phyloP scores from a whole-genome alignment of 306 rosid species.

The Mimosa pudica region DNA sequence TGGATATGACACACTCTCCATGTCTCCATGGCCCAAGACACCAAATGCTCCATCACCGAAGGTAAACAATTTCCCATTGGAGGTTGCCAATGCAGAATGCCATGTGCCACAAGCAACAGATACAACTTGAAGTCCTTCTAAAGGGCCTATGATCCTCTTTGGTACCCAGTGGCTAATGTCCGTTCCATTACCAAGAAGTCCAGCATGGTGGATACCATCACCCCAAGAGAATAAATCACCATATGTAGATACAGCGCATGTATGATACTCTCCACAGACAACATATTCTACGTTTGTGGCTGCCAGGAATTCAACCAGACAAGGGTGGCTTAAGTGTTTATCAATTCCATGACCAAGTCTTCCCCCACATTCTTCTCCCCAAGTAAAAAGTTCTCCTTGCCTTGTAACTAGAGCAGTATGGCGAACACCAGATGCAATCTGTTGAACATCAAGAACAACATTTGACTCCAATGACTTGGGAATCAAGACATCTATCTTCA shows the following conservation, averaged over 20 bases:
- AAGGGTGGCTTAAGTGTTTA: slow-evolving; percentile 62
- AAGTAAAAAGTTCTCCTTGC: slow-evolving; percentile 97
- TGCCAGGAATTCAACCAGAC: slow-evolving; percentile 78
- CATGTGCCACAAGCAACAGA: slow-evolving; percentile 90
- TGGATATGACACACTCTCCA: slow-evolving; percentile 66
- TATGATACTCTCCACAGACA: slow-evolving; percentile 90
- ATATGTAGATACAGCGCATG: slow-evolving; percentile 75
- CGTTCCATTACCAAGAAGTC: slow-evolving; percentile 94
- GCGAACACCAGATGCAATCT: slow-evolving; percentile 74
- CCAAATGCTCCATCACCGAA: slow-evolving; percentile 96
- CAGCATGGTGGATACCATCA: slow-evolving; percentile 75
- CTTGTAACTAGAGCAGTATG: slow-evolving; percentile 86
- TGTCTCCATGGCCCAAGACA: slow-evolving; percentile 91
- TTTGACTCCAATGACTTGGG: slow-evolving; percentile 83
- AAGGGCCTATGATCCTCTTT: slow-evolving; percentile 61
- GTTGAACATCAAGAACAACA: slow-evolving; percentile 91
- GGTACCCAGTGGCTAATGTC: slow-evolving; percentile 82
- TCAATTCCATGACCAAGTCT: slow-evolving; percentile 91
- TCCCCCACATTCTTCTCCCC: slow-evolving; percentile 98
- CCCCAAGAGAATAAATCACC: slow-evolving; percentile 96
- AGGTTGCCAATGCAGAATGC: slow-evolving; percentile 88
- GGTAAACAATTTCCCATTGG: slow-evolving; percentile 77
- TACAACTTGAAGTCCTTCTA: slow-evolving; percentile 87
- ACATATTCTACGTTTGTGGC: slow-evolving; percentile 58
- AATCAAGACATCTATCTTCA: slow-evolving; percentile 58